Evolutionary conservation across 2,329 filamentous ascomycete species (phyloP).

Genomic region (Leptoxyphium fumago): DNA sequence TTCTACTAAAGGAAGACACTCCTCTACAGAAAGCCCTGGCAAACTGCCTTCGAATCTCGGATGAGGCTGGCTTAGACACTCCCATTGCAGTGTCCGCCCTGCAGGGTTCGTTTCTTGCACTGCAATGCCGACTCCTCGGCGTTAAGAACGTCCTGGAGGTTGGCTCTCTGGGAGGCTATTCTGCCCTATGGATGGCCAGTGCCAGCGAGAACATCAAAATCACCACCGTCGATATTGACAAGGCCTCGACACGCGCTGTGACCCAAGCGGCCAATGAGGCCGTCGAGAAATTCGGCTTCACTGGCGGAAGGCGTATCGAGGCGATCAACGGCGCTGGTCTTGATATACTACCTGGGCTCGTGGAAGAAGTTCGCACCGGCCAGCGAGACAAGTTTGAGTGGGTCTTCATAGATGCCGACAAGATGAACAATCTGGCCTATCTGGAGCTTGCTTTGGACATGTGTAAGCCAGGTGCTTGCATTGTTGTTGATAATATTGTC

Average conservation of each 20-base stretch:
- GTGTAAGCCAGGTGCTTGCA: conserved; percentile 4
- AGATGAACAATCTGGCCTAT: conserved; percentile 10
- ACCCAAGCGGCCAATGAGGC: conserved; percentile 1
- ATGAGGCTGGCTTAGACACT: conserved; percentile 20
- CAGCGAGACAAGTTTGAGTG: conserved; percentile 9
- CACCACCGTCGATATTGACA: conserved; percentile 9
- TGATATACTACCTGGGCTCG: conserved; percentile 9
- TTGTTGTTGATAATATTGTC: conserved; percentile 13
- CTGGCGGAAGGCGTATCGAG: conserved; percentile 6
- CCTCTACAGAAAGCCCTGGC: conserved; percentile 15
- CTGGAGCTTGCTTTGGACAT: conserved; percentile 8
- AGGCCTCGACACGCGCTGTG: conserved; percentile 5
- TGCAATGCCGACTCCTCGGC: conserved; percentile 20
- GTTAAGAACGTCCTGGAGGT: conserved; percentile 12
- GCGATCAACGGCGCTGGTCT: conserved; percentile 7
- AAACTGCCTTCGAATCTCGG: conserved; percentile 20
- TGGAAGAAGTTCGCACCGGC: conserved; percentile 6
- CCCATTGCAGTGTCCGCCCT: conserved; percentile 23
- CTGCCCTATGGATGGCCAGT: conserved; percentile 8
- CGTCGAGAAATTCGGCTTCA: conserved; percentile 5
- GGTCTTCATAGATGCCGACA: conserved; percentile 15
- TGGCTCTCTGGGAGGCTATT: conserved; percentile 12
- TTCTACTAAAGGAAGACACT: conserved; percentile 16
- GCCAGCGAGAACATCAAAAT: conserved; percentile 5
- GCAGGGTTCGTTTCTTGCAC: conserved; percentile 25